These are phyloP conservation scores for Articulospora tetracladia DNA, from an alignment of 495 filamentous ascomycete species.

Conservation along the genomic window DNA sequence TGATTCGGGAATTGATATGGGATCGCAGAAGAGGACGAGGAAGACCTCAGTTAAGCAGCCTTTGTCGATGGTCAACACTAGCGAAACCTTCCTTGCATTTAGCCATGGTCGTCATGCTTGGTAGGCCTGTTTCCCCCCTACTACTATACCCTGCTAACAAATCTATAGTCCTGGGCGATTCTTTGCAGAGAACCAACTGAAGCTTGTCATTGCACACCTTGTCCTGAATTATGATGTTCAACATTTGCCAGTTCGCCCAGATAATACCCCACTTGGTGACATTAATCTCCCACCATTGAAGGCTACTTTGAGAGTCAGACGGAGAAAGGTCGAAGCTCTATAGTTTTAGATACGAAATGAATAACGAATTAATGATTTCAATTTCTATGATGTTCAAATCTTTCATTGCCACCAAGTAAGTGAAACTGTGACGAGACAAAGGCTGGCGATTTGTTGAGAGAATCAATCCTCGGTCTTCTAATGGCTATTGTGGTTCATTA, in stretches of 20 bases:
- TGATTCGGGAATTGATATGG: neutral
- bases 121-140: neutral
- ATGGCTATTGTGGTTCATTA: no score
- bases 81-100: neutral
- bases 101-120: slow-evolving; percentile 1
- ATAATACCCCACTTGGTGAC: neutral
- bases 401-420: no score
- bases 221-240: neutral
- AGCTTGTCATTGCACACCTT: neutral
- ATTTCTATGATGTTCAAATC: no score
- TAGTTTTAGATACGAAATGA: neutral
- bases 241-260: neutral
- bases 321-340: neutral
- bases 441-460: no score
- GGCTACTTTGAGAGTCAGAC: neutral
- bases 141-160: neutral
- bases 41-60: neutral
- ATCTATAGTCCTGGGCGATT: neutral
- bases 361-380: no score
- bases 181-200: slow-evolving; percentile 1
- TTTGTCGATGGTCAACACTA: neutral
- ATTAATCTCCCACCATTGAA: neutral
- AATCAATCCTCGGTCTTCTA: no score
- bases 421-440: no score
- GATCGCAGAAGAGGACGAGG: neutral